Evolutionary conservation across 179 eudicot genomes (phyloP).

Genomic region (Vitellaria paradoxa): DNA sequence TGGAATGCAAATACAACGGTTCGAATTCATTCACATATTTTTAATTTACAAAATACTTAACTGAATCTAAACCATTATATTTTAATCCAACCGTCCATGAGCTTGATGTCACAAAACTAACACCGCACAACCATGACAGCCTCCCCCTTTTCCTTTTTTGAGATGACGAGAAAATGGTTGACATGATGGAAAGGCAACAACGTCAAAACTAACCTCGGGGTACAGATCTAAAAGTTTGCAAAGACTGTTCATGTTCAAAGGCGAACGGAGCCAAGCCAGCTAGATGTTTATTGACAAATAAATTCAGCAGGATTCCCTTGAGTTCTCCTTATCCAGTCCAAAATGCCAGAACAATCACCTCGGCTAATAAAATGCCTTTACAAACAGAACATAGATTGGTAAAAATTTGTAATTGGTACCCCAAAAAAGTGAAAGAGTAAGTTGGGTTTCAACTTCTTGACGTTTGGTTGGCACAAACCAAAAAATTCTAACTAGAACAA

Average conservation of each 20-base stretch:
- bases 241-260: background rate
- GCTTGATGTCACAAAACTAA: too few relatives aligned
- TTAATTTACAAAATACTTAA: too few relatives aligned
- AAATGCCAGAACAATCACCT: slow-evolving; percentile 60
- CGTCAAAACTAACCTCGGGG: slow-evolving; percentile 5
- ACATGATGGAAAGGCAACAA: background rate
- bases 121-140: background rate
- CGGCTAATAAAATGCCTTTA: slow-evolving; percentile 57
- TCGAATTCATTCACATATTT: too few relatives aligned
- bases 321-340: slow-evolving; percentile 61
- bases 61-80: too few relatives aligned
- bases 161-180: too few relatives aligned
- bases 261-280: background rate
- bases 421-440: too few relatives aligned
- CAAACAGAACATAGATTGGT: slow-evolving; percentile 6
- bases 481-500: too few relatives aligned
- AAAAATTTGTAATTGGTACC: too few relatives aligned
- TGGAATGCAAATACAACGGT: too few relatives aligned
- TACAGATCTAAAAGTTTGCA: background rate
- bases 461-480: too few relatives aligned
- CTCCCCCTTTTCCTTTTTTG: background rate
- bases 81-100: too few relatives aligned
- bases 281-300: slow-evolving; percentile 2
- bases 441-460: too few relatives aligned
- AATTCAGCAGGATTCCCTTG: slow-evolving; percentile 24